Evolutionary conservation across 164 flowering plant genomes (phyloP), one percentile per base, ranked within the genome.

Genomic region (Aristolochia contorta): DNA sequence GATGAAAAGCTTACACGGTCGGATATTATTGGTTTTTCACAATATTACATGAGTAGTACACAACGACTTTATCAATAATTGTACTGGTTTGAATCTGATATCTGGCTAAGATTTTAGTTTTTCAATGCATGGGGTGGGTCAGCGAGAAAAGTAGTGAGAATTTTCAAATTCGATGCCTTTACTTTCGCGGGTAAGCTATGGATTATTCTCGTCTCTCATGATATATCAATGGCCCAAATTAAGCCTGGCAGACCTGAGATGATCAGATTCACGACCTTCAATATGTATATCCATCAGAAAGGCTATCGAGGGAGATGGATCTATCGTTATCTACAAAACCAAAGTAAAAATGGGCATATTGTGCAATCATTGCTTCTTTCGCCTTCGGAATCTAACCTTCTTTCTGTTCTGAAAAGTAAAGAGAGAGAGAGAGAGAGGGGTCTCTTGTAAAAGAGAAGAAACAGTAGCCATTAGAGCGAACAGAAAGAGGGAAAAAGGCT

Each of bases 341-440:
- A 20, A 16, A 15, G 47, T 18, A n/a, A 27, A 43, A 27, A 43
- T 18, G 59, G 50, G 47, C 32, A 53, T 57, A 52, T 51, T 49
- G 68, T 51, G 24, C 57, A 53, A 59, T 59, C 46, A 58, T 61
- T 57, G 48, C 30, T 37, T 16, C 52, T 45, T 62, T 58, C 58
- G 58, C 16, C 59, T 57, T 23, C 0, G 65, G 60, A 67, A 47
- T 64, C 58, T 56, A 33, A 54, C 33, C 47, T 27, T 54, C 52
- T 65, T 58, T 49, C 49, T 49, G 30, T 54, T 53, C 59, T 48
- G 54, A 54, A 65, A 62, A 58, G 47, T 62, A 58, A 41, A 66
- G 63, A 33, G 65, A n/a, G 58, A 27, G 5, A 5, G 30, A 5
- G 30, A 5, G 30, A 27, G 30, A 5, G 30, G 30, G 30, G 30